Conservation (phyloP, 2,329 filamentous ascomycete species). For the Diplocarpon mali region DNA sequence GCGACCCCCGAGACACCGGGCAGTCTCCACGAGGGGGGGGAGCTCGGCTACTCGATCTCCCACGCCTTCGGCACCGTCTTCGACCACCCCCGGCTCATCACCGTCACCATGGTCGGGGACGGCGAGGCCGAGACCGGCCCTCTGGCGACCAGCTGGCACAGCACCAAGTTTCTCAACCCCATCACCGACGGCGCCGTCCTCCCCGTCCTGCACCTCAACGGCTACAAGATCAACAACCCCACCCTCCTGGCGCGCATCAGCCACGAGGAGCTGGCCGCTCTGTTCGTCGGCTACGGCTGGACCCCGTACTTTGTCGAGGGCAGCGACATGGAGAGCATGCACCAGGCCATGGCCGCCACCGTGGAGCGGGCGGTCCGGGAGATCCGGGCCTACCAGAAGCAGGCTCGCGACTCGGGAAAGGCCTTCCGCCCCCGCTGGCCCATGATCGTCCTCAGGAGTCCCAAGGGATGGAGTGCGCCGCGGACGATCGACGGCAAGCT, state of each 20-base stretch:
- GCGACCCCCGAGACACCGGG: constrained; percentile 71
- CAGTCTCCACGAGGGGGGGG: constrained; percentile 67
- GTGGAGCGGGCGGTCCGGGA: constrained; percentile 61
- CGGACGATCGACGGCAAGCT: constrained; percentile 60
- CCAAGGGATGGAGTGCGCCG: constrained; percentile 72
- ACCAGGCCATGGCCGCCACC: constrained; percentile 71
- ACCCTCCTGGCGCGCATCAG: constrained; percentile 63
- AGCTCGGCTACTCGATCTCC: constrained; percentile 71
- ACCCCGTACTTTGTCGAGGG: constrained; percentile 73
- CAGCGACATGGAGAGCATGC: constrained; percentile 61
- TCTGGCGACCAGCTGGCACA: constrained; percentile 70
- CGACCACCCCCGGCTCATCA: constrained; percentile 63
- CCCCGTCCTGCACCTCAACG: constrained; percentile 68
- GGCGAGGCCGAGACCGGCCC: constrained; percentile 75
- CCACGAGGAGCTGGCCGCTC: constrained; percentile 57
- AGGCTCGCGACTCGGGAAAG: constrained; percentile 59
- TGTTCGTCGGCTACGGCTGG: constrained; percentile 69
- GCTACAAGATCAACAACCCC: constrained; percentile 79
- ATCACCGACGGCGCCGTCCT: constrained; percentile 68
- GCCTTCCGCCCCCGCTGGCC: constrained; percentile 64
- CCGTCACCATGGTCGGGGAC: constrained; percentile 68
- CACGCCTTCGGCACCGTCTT: constrained; percentile 71
- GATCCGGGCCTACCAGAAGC: constrained; percentile 57
- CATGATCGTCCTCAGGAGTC: constrained; percentile 66
- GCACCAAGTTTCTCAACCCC: constrained; percentile 72